Evolutionary conservation across 1,139 yeast genomes (phyloP), one percentile per base, ranked within the genome.

Genomic region (Saccharomyces hybrid): DNA sequence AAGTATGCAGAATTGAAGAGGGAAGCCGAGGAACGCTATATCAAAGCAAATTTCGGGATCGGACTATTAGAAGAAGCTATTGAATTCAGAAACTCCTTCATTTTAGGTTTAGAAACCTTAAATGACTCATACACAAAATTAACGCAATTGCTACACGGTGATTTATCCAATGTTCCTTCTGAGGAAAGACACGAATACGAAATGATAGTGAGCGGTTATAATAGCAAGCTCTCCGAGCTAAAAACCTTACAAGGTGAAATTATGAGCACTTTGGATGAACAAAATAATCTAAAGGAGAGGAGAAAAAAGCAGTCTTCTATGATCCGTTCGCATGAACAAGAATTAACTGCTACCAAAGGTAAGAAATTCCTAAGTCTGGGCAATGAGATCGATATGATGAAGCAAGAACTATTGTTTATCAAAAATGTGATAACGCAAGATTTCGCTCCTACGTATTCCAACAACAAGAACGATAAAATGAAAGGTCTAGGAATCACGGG

Each of bases 1-100:
- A 85, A 86, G 69, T 80, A 87, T 63, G 74, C 75, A 58, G 73
- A 76, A 57, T 77, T 88, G 68, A 86, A 80, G 70, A 76, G 77
- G 58, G 87, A 84, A 62, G 85, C 84, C 16, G 79, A 76, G 56
- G 75, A 76, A n/a, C 27, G 19, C 16, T 1, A 12, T 19, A 16
- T 9, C 11, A 32, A 12, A 19, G n/a, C 24, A 0, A 81, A 54
- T 19, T 21, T 0, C 7, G 51, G 44, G 2, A 26, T 11, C 11
- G 46, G 44, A 2, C 12, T 29, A 12, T 28, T 34, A 5, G 47
- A 44, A 3, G 52, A 29, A n/a, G 12, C 47, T 26, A 42, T 50
- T 7, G 38, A 44, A 42, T 50, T 46, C 12, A 42, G 11, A 11
- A 38, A 38, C 44, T 38, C 44, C 1, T 38, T 38, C 26, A 19